Evolutionary conservation across 805 yeast species (phyloP).

Genomic region (Metschnikowia orientalis): DNA sequence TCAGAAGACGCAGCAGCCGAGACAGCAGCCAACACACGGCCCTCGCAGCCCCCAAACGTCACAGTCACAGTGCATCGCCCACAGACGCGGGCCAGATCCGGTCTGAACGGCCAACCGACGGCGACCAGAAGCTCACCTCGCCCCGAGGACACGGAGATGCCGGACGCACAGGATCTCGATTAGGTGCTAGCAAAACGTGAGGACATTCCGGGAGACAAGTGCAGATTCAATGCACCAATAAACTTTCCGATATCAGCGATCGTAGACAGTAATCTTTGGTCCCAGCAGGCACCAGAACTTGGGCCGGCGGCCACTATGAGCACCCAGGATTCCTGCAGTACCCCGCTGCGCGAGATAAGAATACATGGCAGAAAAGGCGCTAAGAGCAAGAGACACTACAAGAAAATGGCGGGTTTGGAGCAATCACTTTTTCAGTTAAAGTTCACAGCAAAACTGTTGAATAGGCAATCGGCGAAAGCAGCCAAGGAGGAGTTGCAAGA

Average conservation of each 20-base stretch:
- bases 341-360: slow-evolving; percentile 5
- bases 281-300: too few species aligned
- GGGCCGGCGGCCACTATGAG: too few species aligned
- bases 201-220: too few species aligned
- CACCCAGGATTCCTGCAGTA: slow-evolving; percentile 2
- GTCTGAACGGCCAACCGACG: too few species aligned
- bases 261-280: too few species aligned
- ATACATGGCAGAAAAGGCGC: background rate
- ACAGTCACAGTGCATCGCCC: slow-evolving; percentile 1
- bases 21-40: too few species aligned
- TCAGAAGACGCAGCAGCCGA: background rate
- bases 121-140: slow-evolving; percentile 1
- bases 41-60: background rate
- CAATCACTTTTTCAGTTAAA: slow-evolving; percentile 28
- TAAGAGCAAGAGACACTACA: background rate
- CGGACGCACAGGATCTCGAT: slow-evolving; percentile 13
- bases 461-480: slow-evolving; percentile 84
- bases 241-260: too few species aligned
- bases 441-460: slow-evolving; percentile 92
- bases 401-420: slow-evolving; percentile 26
- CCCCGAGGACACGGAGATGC: slow-evolving; percentile 14
- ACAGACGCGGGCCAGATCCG: too few species aligned
- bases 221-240: too few species aligned
- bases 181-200: too few species aligned
- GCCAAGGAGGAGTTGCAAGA: slow-evolving; percentile 87